phyloP scores from a whole-genome alignment of 2,329 filamentous ascomycete genomes.

The Elsinoe fawcettii region DNA sequence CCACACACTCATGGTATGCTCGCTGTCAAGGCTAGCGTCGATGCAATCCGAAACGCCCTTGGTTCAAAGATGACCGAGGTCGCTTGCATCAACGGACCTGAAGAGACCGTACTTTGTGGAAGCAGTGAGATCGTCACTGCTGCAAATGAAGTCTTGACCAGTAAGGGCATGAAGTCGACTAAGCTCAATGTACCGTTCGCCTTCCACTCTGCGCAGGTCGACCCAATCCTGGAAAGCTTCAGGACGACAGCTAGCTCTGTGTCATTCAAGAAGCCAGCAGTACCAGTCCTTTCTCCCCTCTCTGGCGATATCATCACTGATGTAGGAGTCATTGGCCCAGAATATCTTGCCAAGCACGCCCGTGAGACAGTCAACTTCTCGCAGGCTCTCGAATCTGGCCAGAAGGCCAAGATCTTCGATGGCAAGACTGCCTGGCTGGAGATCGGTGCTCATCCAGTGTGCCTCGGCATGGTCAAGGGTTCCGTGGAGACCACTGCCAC shows the following conservation, averaged over 20 bases:
- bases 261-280: conserved; percentile 48
- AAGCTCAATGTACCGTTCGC: conserved; percentile 59
- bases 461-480: conserved; percentile 59
- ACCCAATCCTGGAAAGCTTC: conserved; percentile 55
- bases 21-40: conserved; percentile 46
- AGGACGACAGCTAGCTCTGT: conserved; percentile 48
- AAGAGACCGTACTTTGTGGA: conserved; percentile 66
- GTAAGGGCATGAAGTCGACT: conserved; percentile 51
- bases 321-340: conserved; percentile 48
- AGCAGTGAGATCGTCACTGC: conserved; percentile 52
- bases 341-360: conserved; percentile 58
- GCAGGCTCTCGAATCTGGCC: conserved; percentile 52
- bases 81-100: conserved; percentile 68
- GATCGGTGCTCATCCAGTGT: conserved; percentile 66
- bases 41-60: conserved; percentile 47
- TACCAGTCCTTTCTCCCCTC: conserved; percentile 62
- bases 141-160: conserved; percentile 43
- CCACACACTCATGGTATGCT: conserved; percentile 61
- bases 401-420: conserved; percentile 52
- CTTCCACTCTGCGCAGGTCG: conserved; percentile 59
- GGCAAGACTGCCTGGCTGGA: conserved; percentile 65
- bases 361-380: conserved; percentile 64
- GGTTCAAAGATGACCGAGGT: conserved; percentile 46
- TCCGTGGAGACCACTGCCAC: conserved; percentile 51
- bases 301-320: conserved; percentile 53